Evolutionary conservation across 164 flowering plant genomes (phyloP).

Genomic region (Piper longum): DNA sequence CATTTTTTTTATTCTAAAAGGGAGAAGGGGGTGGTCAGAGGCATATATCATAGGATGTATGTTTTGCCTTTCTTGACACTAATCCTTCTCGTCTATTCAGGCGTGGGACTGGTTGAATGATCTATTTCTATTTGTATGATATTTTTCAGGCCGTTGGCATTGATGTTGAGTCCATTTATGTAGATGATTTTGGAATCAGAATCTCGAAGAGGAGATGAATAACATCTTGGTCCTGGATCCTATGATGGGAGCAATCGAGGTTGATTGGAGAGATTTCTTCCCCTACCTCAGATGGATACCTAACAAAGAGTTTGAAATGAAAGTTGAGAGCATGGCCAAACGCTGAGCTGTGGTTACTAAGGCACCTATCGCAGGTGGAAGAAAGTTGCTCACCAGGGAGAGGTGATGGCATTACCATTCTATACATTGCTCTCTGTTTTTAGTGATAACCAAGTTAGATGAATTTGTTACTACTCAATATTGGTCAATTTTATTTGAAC

Average conservation of each 20-base stretch:
- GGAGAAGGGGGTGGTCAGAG: neutral
- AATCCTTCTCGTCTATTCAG: neutral
- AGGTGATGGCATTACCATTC: conserved; percentile 23
- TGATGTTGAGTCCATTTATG: conserved; percentile 51
- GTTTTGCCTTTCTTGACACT: too few relatives aligned
- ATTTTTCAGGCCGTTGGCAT: conserved; percentile 56
- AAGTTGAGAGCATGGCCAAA: conserved; percentile 26
- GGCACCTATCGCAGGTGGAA: conserved; percentile 43
- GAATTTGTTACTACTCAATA: too few relatives aligned
- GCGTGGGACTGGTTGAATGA: neutral
- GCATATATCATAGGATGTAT: too few relatives aligned
- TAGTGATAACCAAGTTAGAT: neutral
- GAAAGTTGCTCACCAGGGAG: conserved; percentile 35
- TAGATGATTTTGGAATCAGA: conserved; percentile 52
- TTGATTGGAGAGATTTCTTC: conserved; percentile 97
- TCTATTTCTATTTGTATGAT: neutral
- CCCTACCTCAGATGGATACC: conserved; percentile 91
- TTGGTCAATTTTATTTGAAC: conserved; percentile 5
- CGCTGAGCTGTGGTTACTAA: conserved; percentile 53
- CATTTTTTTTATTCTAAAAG: neutral
- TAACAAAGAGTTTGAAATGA: conserved; percentile 45
- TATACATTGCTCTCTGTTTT: neutral
- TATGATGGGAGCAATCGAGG: conserved; percentile 85
- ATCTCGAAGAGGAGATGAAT: conserved; percentile 51
- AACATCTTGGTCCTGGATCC: conserved; percentile 48